phyloP scores from a whole-genome alignment of 192 early-diverging fungal species.

The Coemansia sp. region DNA sequence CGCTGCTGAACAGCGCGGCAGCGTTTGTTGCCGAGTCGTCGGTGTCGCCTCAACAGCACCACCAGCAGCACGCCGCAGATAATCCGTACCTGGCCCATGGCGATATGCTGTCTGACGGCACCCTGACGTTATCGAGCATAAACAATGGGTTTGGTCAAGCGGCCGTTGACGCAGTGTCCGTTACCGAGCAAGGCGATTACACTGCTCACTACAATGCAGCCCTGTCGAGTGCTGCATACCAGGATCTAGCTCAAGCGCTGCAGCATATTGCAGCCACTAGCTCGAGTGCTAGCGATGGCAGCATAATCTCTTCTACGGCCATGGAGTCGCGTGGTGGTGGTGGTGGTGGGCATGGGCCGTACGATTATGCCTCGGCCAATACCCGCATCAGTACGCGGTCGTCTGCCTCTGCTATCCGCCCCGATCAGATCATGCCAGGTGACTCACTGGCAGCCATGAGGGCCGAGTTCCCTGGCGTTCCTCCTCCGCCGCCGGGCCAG shows the following conservation, averaged over 20 bases:
- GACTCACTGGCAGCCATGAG: constrained; percentile 3
- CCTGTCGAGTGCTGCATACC: constrained; percentile 36
- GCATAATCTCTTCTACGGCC: constrained; percentile 3
- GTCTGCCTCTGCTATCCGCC: constrained; percentile 13
- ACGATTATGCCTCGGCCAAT: not conserved
- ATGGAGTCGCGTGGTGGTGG: constrained; percentile 6
- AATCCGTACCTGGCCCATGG: constrained; percentile 18
- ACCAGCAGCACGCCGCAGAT: constrained; percentile 1
- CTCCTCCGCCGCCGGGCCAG: not conserved
- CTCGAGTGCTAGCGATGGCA: constrained; percentile 8
- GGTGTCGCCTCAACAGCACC: constrained; percentile 10
- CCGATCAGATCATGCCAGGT: constrained; percentile 21
- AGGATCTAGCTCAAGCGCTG: constrained; percentile 48
- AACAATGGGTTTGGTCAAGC: constrained; percentile 17
- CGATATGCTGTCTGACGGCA: constrained; percentile 27
- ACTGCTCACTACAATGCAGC: constrained; percentile 22
- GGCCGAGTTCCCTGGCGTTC: not conserved
- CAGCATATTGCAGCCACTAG: constrained; percentile 47
- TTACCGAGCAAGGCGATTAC: constrained; percentile 13
- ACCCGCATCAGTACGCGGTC: constrained; percentile 4
- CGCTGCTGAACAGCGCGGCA: constrained; percentile 49
- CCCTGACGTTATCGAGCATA: constrained; percentile 30
- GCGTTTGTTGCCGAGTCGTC: constrained; percentile 50
- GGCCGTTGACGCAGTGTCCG: not conserved
- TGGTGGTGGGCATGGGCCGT: not conserved